These are phyloP conservation scores for Aureobasidium leucospermi DNA, from an alignment of 2,329 filamentous ascomycete genomes.

Conservation along the genomic window DNA sequence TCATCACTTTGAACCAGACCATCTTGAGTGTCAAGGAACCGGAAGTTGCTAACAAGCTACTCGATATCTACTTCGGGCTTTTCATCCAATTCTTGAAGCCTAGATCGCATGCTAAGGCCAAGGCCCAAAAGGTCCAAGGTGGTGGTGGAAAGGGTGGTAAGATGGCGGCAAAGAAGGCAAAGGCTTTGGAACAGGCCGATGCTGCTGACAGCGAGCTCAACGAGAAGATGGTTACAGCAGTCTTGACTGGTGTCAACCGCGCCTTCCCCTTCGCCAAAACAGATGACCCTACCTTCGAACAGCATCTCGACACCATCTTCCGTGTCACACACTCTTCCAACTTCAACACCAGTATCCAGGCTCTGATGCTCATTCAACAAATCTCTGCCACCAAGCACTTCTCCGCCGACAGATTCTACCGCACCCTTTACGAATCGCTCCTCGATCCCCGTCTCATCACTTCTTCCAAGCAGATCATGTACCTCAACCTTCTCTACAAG, in stretches of 20 bases:
- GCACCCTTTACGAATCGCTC: constrained; percentile 89
- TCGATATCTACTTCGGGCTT: constrained; percentile 86
- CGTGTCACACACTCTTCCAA: constrained; percentile 95
- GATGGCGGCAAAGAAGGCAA: constrained; percentile 40
- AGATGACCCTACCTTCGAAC: constrained; percentile 71
- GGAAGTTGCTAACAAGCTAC: constrained; percentile 66
- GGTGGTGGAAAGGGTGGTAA: constrained; percentile 48
- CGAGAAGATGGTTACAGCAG: constrained; percentile 86
- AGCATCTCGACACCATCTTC: constrained; percentile 90
- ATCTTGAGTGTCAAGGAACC: constrained; percentile 82
- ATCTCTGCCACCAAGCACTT: constrained; percentile 73
- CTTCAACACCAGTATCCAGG: constrained; percentile 97
- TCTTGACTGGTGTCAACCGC: constrained; percentile 90
- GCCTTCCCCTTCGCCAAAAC: constrained; percentile 87
- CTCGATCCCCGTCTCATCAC: constrained; percentile 79
- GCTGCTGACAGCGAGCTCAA: constrained; percentile 57
- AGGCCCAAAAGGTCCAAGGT: constrained; percentile 38
- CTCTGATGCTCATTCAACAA: constrained; percentile 90
- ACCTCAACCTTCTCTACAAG: constrained; percentile 84
- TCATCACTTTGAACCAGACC: constrained; percentile 96
- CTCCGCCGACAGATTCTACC: constrained; percentile 84
- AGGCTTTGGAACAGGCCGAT: constrained; percentile 32
- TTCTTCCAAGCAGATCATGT: constrained; percentile 92
- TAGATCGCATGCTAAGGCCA: constrained; percentile 32
- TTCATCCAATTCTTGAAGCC: constrained; percentile 78